A percentile compares a stretch with the other conserved stretches of the same genome.
Evolutionary conservation across 2,329 filamentous ascomycete species (phyloP).

Genomic region (Pseudopyricularia javanii): DNA sequence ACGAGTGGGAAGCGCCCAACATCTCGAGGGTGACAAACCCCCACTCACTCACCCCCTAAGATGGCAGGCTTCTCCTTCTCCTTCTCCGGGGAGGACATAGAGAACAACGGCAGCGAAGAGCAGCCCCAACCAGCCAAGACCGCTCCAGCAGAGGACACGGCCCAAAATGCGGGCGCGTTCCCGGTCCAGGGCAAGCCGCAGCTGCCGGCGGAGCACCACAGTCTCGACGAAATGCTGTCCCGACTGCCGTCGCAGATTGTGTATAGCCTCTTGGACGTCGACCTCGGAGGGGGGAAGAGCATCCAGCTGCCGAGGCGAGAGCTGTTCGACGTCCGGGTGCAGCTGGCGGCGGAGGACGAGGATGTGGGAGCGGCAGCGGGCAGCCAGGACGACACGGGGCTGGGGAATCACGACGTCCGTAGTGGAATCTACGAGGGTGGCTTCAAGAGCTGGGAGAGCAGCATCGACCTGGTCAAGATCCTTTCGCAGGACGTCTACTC

Average conservation of each 20-base stretch:
- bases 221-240: constrained; percentile 36
- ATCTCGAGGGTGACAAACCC: too few relatives aligned
- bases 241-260: constrained; percentile 62
- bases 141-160: constrained; percentile 7
- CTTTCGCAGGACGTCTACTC: constrained; percentile 29
- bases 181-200: constrained; percentile 49
- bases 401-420: constrained; percentile 62
- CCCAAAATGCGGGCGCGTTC: constrained; percentile 30
- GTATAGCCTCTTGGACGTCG: constrained; percentile 49
- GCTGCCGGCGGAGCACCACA: constrained; percentile 40
- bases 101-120: constrained; percentile 22
- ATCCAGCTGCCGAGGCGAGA: constrained; percentile 58
- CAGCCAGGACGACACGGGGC: constrained; percentile 28
- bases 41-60: too few relatives aligned
- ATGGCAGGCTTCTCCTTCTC: constrained; percentile 29
- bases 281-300: constrained; percentile 41
- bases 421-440: constrained; percentile 78
- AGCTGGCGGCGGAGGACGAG: constrained; percentile 62
- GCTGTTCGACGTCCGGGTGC: constrained; percentile 69
- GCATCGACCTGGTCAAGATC: constrained; percentile 66
- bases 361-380: constrained; percentile 18
- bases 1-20: neutral
- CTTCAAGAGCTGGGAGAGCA: constrained; percentile 86
- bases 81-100: constrained; percentile 55
- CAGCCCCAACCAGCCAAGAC: constrained; percentile 9